phyloP scores from a whole-genome alignment of 192 early-diverging fungal species.

The Gamsiella multidivaricata region DNA sequence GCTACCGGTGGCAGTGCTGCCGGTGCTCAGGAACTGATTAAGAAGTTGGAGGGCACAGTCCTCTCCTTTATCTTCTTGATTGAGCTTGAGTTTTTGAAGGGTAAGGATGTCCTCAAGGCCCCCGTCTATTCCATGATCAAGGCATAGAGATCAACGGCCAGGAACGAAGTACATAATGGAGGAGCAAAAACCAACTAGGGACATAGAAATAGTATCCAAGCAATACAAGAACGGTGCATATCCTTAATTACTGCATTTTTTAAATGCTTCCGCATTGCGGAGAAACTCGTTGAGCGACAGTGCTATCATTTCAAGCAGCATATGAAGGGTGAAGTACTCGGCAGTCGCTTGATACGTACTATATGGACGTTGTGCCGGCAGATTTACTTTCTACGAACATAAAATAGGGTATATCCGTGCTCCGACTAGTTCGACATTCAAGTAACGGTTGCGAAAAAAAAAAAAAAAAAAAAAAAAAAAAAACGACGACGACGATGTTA shows the following conservation, averaged over 20 bases:
- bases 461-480: not conserved
- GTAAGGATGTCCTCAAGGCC: constrained; percentile 79
- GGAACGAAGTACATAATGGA: not conserved
- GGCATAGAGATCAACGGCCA: constrained; percentile 14
- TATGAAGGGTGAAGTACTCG: too few relatives aligned
- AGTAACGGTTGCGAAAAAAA: too few relatives aligned
- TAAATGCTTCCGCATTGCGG: too few relatives aligned
- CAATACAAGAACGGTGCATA: too few relatives aligned
- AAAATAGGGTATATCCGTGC: constrained; percentile 55
- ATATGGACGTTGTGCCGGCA: too few relatives aligned
- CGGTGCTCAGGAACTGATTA: constrained; percentile 87
- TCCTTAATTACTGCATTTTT: too few relatives aligned
- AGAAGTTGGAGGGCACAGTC: constrained; percentile 75
- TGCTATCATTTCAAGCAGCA: too few relatives aligned
- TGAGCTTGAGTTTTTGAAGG: constrained; percentile 88
- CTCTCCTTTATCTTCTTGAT: constrained; percentile 93
- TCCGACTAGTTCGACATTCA: constrained; percentile 20
- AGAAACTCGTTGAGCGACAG: too few relatives aligned
- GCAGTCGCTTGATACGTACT: too few relatives aligned
- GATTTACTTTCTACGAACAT: constrained; percentile 37
- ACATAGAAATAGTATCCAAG: too few relatives aligned
- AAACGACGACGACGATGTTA: not conserved
- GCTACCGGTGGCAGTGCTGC: constrained; percentile 90
- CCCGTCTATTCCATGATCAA: constrained; percentile 91
- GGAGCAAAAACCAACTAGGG: too few relatives aligned